phyloP scores from a whole-genome alignment of 2,329 filamentous ascomycete genomes.

The Ophiocordyceps camponoti-leonardi region DNA sequence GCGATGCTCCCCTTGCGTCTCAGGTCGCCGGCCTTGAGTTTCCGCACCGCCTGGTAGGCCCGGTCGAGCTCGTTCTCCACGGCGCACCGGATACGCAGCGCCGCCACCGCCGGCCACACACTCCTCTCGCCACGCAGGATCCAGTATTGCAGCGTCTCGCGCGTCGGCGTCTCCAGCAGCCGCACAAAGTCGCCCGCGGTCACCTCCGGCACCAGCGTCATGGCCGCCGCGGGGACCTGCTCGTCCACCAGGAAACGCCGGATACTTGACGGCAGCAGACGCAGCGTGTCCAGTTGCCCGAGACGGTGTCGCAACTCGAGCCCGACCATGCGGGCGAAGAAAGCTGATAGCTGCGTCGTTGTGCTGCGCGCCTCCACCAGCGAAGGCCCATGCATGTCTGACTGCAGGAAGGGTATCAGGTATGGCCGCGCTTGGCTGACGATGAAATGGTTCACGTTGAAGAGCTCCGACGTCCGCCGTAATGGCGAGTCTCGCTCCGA shows the following conservation, averaged over 20 bases:
- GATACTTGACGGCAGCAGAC: conserved; percentile 50
- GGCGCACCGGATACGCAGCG: conserved; percentile 64
- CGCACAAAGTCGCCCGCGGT: conserved; percentile 55
- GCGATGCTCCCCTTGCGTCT: conserved; percentile 26
- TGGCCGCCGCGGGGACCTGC: conserved; percentile 56
- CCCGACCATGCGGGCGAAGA: conserved; percentile 50
- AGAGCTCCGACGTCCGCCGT: conserved; percentile 59
- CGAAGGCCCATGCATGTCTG: conserved; percentile 61
- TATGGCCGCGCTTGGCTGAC: conserved; percentile 86
- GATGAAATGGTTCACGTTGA: conserved; percentile 92
- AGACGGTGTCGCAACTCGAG: conserved; percentile 68
- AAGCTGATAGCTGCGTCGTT: conserved; percentile 38
- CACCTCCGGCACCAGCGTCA: conserved; percentile 72
- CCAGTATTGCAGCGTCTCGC: conserved; percentile 66
- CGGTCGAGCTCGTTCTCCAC: conserved; percentile 79
- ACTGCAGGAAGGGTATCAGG: conserved; percentile 68
- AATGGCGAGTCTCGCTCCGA: conserved; percentile 48
- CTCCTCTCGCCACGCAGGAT: conserved; percentile 68
- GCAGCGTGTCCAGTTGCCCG: conserved; percentile 62
- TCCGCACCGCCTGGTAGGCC: conserved; percentile 64
- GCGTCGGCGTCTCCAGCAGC: conserved; percentile 68
- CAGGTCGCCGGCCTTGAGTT: conserved; percentile 35
- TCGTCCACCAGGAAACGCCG: conserved; percentile 71
- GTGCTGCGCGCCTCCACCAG: conserved; percentile 39
- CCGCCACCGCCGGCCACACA: conserved; percentile 79